These are phyloP conservation scores for Limnanthes douglasii DNA, from an alignment of 345 rosid genomes.

Conservation along the genomic window DNA sequence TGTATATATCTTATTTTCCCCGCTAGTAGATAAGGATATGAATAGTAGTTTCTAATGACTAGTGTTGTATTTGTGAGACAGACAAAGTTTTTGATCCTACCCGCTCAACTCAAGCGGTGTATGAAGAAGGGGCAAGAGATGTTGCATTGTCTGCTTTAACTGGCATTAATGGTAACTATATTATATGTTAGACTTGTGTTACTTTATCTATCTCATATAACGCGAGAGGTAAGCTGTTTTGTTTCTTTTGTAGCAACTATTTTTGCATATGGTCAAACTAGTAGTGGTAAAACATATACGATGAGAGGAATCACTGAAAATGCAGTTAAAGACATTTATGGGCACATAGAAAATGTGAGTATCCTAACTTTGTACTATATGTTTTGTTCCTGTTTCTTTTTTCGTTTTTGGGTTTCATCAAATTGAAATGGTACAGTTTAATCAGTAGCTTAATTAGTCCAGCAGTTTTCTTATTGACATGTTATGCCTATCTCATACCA, in stretches of 20 bases:
- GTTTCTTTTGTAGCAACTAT: conserved; percentile 52
- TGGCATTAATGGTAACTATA: conserved; percentile 65
- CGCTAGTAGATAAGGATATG: conserved; percentile 2
- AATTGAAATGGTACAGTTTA: not conserved
- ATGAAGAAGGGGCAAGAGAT: conserved; percentile 84
- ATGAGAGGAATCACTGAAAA: conserved; percentile 80
- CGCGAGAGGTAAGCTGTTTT: not conserved
- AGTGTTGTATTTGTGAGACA: conserved; percentile 10
- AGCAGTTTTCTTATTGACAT: not conserved
- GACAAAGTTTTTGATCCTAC: conserved; percentile 74
- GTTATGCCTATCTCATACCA: not conserved
- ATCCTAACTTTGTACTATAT: not conserved
- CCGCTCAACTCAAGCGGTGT: conserved; percentile 51
- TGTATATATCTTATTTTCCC: not conserved
- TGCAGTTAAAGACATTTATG: conserved; percentile 59
- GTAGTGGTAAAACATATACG: conserved; percentile 89
- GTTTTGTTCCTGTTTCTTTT: conserved; percentile 1
- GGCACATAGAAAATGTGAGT: conserved; percentile 51
- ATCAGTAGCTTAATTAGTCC: not conserved
- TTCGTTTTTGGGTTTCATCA: not conserved
- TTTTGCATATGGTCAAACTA: conserved; percentile 89
- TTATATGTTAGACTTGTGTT: not conserved
- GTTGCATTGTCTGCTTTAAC: conserved; percentile 79
- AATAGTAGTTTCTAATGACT: conserved; percentile 2
- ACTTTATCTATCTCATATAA: not conserved